Conservation (phyloP, 1,139 yeast genomes). For the Geotrichum histeridarum region DNA sequence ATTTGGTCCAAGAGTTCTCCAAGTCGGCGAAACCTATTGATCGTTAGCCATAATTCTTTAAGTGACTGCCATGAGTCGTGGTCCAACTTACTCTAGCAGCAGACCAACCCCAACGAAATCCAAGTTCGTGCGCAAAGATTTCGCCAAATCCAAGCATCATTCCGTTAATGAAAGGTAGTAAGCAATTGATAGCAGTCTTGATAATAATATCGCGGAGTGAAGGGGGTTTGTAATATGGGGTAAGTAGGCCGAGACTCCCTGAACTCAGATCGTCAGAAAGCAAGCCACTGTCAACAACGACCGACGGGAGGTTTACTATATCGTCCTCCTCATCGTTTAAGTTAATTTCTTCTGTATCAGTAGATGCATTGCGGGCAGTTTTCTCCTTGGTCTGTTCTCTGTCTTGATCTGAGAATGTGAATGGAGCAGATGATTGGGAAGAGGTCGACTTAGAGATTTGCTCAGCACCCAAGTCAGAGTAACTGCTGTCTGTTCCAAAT, state of each 20-base stretch:
- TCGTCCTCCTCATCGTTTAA: background rate
- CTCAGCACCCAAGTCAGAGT: conserved; percentile 1
- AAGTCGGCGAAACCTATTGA: conserved; percentile 19
- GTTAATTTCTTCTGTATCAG: background rate
- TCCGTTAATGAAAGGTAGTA: conserved; percentile 88
- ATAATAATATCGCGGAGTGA: conserved; percentile 14
- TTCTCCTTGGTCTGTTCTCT: background rate
- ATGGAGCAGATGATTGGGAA: background rate
- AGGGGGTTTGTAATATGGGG: background rate
- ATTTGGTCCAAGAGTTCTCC: conserved; percentile 16
- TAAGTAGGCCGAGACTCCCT: background rate
- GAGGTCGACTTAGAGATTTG: background rate
- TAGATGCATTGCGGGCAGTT: background rate
- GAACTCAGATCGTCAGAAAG: background rate
- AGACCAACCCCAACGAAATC: conserved; percentile 71
- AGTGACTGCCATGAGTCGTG: background rate
- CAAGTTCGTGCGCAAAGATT: conserved; percentile 87
- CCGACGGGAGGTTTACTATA: background rate
- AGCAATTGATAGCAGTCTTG: conserved; percentile 55
- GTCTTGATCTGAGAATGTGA: background rate
- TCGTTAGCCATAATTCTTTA: background rate
- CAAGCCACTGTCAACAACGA: background rate
- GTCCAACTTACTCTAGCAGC: conserved; percentile 57
- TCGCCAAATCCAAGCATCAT: conserved; percentile 97
- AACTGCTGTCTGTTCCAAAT: conserved; percentile 1